A percentile compares a stretch with the other conserved stretches of the same genome.
phyloP scores from a whole-genome alignment of 1,139 yeast genomes.

The Taphrina wiesneri region DNA sequence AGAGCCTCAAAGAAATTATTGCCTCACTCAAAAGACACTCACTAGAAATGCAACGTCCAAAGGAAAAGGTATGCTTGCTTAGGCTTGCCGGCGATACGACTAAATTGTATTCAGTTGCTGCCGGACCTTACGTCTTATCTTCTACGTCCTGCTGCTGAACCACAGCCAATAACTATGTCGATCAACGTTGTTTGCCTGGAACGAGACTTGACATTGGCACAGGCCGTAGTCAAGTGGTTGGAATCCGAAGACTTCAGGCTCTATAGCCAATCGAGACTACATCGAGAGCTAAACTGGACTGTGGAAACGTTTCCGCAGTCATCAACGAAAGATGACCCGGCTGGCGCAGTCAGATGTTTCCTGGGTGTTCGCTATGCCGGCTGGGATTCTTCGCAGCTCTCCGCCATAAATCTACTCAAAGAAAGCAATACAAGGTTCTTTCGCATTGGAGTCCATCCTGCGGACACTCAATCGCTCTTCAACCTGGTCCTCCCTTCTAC shows the following conservation, averaged over 20 bases:
- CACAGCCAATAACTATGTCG: background rate
- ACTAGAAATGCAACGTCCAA: background rate
- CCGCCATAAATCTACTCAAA: background rate
- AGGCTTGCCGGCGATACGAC: background rate
- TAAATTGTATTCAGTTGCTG: background rate
- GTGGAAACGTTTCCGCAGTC: background rate
- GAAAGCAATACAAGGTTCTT: background rate
- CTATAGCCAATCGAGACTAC: background rate
- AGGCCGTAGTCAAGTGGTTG: background rate
- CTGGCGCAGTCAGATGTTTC: background rate
- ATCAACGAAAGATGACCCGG: background rate
- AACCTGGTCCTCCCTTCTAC: background rate
- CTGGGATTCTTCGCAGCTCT: background rate
- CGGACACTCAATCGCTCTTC: conserved; percentile 1
- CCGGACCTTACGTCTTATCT: background rate
- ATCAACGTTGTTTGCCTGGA: background rate
- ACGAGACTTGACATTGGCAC: background rate
- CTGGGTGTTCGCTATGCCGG: background rate
- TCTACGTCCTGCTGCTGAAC: background rate
- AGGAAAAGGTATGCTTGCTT: background rate
- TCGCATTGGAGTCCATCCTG: conserved; percentile 4
- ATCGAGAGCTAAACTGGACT: background rate
- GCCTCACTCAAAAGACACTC: background rate
- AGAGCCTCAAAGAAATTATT: background rate
- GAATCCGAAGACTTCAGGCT: background rate